Conservation (phyloP, 495 filamentous ascomycete species). For the Hypoxylon fuscum region DNA sequence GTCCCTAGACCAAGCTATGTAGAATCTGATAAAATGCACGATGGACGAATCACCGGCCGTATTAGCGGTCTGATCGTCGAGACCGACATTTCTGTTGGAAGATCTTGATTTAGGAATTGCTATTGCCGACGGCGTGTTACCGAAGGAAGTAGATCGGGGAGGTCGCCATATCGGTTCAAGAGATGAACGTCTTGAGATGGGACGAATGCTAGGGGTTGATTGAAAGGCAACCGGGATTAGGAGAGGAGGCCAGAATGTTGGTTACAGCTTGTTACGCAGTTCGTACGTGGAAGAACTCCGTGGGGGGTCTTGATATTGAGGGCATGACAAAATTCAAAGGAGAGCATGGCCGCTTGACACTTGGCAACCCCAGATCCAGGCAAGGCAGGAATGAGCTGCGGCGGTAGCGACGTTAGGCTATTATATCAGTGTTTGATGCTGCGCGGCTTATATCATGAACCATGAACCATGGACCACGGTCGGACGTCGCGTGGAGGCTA, state of each 20-base stretch:
- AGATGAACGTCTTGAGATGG: not conserved
- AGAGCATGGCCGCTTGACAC: conserved; percentile 18
- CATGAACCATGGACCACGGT: conserved; percentile 32
- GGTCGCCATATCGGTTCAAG: conserved; percentile 4
- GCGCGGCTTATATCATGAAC: conserved; percentile 33
- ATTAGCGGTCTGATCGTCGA: no score
- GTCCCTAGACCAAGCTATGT: no score
- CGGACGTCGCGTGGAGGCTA: conserved; percentile 27
- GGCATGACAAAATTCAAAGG: conserved; percentile 21
- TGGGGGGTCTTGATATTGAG: conserved; percentile 18
- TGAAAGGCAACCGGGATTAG: conserved; percentile 10
- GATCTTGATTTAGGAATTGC: not conserved
- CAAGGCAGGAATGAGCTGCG: conserved; percentile 20
- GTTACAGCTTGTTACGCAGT: conserved; percentile 28
- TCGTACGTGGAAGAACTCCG: conserved; percentile 28
- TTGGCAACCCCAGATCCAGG: conserved; percentile 35
- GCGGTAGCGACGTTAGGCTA: conserved; percentile 20
- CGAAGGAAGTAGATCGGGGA: conserved; percentile 14
- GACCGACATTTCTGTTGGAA: no score
- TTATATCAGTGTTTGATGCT: conserved; percentile 26
- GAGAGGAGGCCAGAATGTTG: conserved; percentile 13
- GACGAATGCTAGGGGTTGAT: not conserved
- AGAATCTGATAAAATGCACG: no score
- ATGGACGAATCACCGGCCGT: no score
- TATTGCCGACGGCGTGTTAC: conserved; percentile 5